Evolutionary conservation across 1,139 yeast genomes (phyloP).

Genomic region (Hansenula lynferdii): DNA sequence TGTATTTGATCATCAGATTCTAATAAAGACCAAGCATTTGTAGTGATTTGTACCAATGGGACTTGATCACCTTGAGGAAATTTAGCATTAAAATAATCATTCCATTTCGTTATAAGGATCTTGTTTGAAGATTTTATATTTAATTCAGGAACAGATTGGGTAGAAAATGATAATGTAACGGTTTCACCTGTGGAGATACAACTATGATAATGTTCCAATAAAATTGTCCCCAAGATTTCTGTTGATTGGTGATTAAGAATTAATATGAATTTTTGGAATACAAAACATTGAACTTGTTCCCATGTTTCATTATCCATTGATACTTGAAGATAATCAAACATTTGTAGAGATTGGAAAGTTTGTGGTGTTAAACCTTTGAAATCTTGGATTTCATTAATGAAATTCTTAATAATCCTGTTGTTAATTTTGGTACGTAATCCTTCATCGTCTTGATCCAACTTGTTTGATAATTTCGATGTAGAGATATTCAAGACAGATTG

Average conservation of each 20-base stretch:
- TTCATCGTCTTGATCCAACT: conserved; percentile 5
- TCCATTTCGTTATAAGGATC: conserved; percentile 40
- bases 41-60: conserved; percentile 43
- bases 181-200: conserved; percentile 25
- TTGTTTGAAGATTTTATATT: too few species aligned
- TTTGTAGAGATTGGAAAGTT: conserved; percentile 27
- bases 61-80: conserved; percentile 21
- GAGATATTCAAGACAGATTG: conserved; percentile 13
- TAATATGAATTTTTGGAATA: conserved; percentile 38
- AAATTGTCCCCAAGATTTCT: conserved; percentile 33
- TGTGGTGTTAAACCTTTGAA: conserved; percentile 20
- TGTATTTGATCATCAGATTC: conserved; percentile 17
- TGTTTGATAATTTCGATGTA: conserved; percentile 12
- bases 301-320: conserved; percentile 34
- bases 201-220: conserved; percentile 32
- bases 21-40: conserved; percentile 44
- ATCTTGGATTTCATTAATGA: conserved; percentile 6
- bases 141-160: too few species aligned
- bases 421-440: conserved; percentile 12
- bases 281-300: conserved; percentile 33
- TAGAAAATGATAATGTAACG: conserved; percentile 35
- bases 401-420: conserved; percentile 5
- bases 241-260: conserved; percentile 30
- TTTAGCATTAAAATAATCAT: conserved; percentile 22
- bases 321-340: conserved; percentile 42